Percentiles rank a stretch among this genome's conserved stretches.
Conservation (phyloP, 768 basidiomycete genomes). For the Rhodocollybia butyracea region DNA sequence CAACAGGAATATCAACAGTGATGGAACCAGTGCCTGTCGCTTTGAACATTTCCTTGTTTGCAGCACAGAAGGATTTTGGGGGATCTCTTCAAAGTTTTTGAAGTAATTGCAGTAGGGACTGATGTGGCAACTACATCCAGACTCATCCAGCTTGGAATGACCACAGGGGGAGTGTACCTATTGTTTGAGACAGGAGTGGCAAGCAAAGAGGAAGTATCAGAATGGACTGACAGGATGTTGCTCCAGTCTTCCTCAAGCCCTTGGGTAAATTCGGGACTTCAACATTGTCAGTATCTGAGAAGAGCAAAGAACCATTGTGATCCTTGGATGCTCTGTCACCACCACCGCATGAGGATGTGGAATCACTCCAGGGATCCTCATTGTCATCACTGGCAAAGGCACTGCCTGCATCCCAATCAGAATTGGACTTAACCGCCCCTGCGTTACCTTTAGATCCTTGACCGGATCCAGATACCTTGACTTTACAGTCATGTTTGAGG, state of each 20-base stretch:
- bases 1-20: too few relatives aligned
- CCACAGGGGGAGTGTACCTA: not conserved
- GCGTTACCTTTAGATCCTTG: not conserved
- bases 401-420: not conserved
- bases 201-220: too few relatives aligned
- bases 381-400: not conserved
- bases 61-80: not conserved
- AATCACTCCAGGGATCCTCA: not conserved
- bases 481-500: constrained; percentile 7
- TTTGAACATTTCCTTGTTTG: too few relatives aligned
- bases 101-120: not conserved
- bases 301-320: not conserved
- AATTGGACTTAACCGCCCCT: not conserved
- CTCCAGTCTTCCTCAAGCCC: not conserved
- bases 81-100: not conserved
- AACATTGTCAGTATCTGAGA: not conserved
- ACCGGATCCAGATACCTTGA: not conserved
- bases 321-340: not conserved
- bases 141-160: not conserved
- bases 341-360: not conserved
- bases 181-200: not conserved
- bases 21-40: too few relatives aligned
- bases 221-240: not conserved
- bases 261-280: not conserved
- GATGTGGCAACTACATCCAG: not conserved